Percentiles rank a stretch among this genome's conserved stretches.
Conservation (phyloP, 2,329 filamentous ascomycete genomes). For the Penicillium sp. region DNA sequence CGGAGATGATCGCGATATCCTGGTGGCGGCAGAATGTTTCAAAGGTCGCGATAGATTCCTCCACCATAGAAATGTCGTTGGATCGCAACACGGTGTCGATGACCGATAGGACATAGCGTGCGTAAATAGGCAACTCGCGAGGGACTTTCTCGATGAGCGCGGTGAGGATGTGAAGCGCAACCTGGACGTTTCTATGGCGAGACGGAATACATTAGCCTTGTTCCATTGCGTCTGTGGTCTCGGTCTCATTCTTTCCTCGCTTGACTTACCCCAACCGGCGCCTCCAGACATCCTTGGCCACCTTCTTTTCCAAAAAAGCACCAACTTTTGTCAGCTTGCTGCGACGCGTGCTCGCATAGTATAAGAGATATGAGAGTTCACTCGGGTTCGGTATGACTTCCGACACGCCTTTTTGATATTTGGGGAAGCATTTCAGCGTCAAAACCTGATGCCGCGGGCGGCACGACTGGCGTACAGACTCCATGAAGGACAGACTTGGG, state of each 20-base stretch:
- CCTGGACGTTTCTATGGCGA: conserved; percentile 79
- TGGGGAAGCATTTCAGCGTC: conserved; percentile 94
- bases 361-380: conserved; percentile 94
- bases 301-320: conserved; percentile 91
- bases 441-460: conserved; percentile 97
- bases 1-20: conserved; percentile 80
- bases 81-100: conserved; percentile 81
- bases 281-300: conserved; percentile 86
- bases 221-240: not conserved
- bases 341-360: conserved; percentile 91
- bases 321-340: conserved; percentile 97
- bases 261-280: conserved; percentile 77
- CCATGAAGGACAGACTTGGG: conserved; percentile 46
- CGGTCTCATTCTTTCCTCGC: not conserved
- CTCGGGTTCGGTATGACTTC: conserved; percentile 95
- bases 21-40: conserved; percentile 87
- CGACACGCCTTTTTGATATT: conserved; percentile 84
- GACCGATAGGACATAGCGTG: conserved; percentile 80
- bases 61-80: conserved; percentile 87
- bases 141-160: conserved; percentile 92
- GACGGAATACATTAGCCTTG: conserved; percentile 14
- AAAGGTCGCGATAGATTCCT: conserved; percentile 85
- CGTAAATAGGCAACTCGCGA: conserved; percentile 87
- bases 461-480: conserved; percentile 62
- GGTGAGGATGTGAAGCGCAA: conserved; percentile 88